These are phyloP conservation scores for Magnusiomyces paraingens DNA, from an alignment of 1,139 yeast genomes.

Conservation along the genomic window DNA sequence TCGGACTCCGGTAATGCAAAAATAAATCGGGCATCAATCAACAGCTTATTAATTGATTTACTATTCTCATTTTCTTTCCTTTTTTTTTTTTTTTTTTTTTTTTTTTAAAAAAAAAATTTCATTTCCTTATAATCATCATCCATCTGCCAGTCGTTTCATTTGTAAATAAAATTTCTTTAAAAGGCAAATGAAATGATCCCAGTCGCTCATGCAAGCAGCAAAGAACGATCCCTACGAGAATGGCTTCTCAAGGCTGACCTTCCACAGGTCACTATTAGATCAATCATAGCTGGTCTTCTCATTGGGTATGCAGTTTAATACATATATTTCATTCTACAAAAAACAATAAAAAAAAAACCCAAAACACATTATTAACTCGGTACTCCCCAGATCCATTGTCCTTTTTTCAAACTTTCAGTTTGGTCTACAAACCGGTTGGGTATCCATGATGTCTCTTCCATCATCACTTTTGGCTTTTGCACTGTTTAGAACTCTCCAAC, in stretches of 20 bases:
- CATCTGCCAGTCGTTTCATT: not conserved
- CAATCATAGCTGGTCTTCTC: constrained; percentile 55
- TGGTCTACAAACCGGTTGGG: constrained; percentile 98
- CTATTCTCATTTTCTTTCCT: no score
- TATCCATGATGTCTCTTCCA: constrained; percentile 98
- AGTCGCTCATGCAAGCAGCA: not conserved
- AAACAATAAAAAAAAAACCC: no score
- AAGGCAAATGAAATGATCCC: constrained; percentile 4
- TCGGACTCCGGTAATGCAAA: no score
- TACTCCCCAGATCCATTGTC: constrained; percentile 51
- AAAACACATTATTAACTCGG: no score
- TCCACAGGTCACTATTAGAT: constrained; percentile 60
- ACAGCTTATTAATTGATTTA: not conserved
- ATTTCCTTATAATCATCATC: constrained; percentile 1
- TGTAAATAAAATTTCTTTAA: constrained; percentile 3
- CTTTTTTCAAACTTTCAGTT: constrained; percentile 88
- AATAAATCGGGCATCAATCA: not conserved
- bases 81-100: not conserved
- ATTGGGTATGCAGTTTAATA: constrained; percentile 9
- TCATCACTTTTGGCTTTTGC: constrained; percentile 87
- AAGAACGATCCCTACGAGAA: not conserved
- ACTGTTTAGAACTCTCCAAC: constrained; percentile 50
- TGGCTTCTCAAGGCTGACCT: constrained; percentile 14
- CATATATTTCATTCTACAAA: not conserved
- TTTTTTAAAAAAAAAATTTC: constrained; percentile 5